phyloP scores from a whole-genome alignment of 169 alveolate species.

The Sarcocystis neurona region DNA sequence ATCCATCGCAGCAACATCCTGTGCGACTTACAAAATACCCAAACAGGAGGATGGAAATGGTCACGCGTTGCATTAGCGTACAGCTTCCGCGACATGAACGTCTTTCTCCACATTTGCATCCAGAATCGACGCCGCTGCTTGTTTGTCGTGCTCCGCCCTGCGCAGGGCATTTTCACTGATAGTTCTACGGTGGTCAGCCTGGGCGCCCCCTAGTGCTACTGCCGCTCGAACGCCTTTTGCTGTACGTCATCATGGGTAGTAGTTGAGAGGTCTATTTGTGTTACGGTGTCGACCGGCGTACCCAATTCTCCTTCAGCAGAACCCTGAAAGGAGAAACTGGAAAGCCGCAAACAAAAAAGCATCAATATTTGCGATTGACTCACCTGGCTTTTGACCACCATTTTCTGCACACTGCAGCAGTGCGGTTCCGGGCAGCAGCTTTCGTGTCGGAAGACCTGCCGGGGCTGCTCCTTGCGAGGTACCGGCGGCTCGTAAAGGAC shows the following conservation, averaged over 20 bases:
- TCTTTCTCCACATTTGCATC: background rate
- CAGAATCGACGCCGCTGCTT: background rate
- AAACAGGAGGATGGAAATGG: background rate
- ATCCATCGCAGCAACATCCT: constrained; percentile 1
- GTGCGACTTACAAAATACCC: background rate
- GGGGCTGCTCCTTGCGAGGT: background rate
- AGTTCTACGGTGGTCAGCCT: constrained; percentile 24
- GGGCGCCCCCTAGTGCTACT: background rate
- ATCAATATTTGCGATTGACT: background rate
- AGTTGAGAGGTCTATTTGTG: background rate
- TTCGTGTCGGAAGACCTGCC: background rate
- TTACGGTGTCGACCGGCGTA: background rate
- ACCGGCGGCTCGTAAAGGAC: constrained; percentile 2
- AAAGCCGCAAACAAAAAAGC: background rate
- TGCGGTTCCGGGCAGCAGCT: constrained; percentile 34
- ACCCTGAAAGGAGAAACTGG: background rate
- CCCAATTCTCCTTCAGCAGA: constrained; percentile 26
- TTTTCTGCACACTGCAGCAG: constrained; percentile 30
- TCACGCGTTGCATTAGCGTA: background rate
- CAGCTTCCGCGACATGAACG: background rate
- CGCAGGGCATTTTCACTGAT: background rate
- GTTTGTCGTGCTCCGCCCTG: background rate
- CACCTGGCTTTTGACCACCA: constrained; percentile 22
- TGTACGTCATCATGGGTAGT: background rate
- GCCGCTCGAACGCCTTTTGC: background rate